Evolutionary conservation across 2,329 filamentous ascomycete genomes (phyloP), one percentile per base, ranked within the genome.

Genomic region (Fusarium compactum): DNA sequence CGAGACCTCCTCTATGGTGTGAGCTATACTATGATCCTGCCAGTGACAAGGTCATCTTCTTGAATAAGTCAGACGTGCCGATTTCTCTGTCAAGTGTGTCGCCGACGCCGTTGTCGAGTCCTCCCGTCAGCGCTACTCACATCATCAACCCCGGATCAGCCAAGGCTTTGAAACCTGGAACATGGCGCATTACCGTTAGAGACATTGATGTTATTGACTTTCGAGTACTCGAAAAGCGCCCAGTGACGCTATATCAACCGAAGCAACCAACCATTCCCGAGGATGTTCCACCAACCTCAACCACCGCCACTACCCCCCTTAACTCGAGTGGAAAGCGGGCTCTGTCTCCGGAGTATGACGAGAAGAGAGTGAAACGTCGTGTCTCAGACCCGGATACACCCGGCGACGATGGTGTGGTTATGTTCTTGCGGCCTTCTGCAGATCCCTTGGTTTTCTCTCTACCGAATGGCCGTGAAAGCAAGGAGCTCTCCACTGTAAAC

Each of bases 11-110:
- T 7, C 72, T 89, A n/a, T 88, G 85, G 85, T 89, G 86, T 75
- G 86, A 89, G 76, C 79, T 89, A 38, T 89, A 88, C 71, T 89
- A 89, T 70, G 85, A 89, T 76, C 86, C 87, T 18, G 80, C 83
- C 67, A 88, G 86, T 78, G 87, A 89, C 75, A 85, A 85, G 75
- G 83, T 87, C 70, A 86, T 89, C 62, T 82, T 89, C 27, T 76
- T 84, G 54, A 89, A 89, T 76, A 82, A 81, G 61, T 88, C 86
- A 18, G 85, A 88, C 40, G 80, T 85, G 3, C 86, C 87, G 45
- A 84, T 89, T 57, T 79, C 79, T 25, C 79, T 89, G 30, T 81
- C 82, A 22, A 81, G 83, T 55, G 73, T 85, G 55, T 85, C 84
- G 22, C 79, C 82, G 60, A 77, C 78, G 30, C 78, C 80, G 5